Evolutionary conservation across 805 yeast species (phyloP), one percentile per base, ranked within the genome.

Genomic region (Pichia eremophila): DNA sequence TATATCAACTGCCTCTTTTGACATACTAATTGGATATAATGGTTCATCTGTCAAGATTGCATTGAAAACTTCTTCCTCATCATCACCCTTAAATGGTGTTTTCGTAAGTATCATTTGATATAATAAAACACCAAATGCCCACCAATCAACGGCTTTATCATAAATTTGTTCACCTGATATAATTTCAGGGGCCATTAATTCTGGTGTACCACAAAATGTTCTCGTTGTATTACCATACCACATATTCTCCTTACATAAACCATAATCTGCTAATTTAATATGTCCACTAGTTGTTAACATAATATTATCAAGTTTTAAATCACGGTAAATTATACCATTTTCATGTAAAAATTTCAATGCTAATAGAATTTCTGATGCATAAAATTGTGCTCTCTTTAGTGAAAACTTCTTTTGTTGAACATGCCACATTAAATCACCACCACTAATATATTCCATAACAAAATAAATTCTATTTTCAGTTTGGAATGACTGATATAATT

Each of bases 341-440:
- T 89, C 96, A 66, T 93, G 99, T 72, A 93, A 83, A 62, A 87
- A 87, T 63, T 91, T 85, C 63, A 93, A 73, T 0, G 95, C 98
- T 46, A 93, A 69, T 53, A 91, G 72, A 3, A 93, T 97, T 65
- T 93, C 99, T 38, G 97, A 95, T 2, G 99, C 98, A 65, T 93
- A 93, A 62, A 90, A 93, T 66, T 93, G 95, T 10, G 99, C 99
- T 56, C 97, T 77, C 55, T 85, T 79, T 17, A 90, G 83, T 2
- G 96, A 81, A 60, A 93, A 85, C 58, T 91, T 77, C 50, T 85
- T 85, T 60, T 88, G 87, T 67, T 93, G 99, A 58, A 93, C 95
- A 64, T 93, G 99, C 95, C 96, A 90, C 99, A 93, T 93, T 60
- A 93, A 75, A 69, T 93, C 99, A 65, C 99, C 99, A 50, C 99